Evolutionary conservation across 148 eudicot genomes (phyloP), one percentile per base, ranked within the genome.

Genomic region (Vaccinium vitisidaea): DNA sequence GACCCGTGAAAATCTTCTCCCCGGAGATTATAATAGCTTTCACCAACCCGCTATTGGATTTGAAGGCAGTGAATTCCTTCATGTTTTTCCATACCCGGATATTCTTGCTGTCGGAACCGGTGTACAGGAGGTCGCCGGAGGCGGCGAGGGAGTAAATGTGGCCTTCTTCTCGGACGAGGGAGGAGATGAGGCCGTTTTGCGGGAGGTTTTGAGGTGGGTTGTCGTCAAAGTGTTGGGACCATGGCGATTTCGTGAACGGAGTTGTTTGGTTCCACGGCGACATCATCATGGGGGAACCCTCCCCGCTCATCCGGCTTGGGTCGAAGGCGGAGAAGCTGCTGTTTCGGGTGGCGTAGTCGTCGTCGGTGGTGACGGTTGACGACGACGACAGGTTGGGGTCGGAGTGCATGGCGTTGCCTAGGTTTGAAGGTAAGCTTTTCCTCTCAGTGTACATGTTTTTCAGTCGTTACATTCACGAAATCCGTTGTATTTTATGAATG

Each of bases 241-340:
- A 87, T 3, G 81, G 83, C 0, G 89, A 71, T 50, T 84, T 53
- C 21, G 46, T 55, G 67, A 80, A 88, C 6, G 70, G 77, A 1
- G 76, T 58, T 3, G 75, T 79, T 71, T 91, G 93, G 88, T 89
- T 89, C 93, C 93, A 91, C 0, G 93, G 93, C 0, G 93, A 91
- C 93, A 91, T 91, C 89, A 87, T 89, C 90, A 91, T 85, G 7
- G 93, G 93, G 5, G 93, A 91, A 19, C 87, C 92, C 18, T 91
- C 93, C 5, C 88, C 83, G 84, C 87, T 82, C 80, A 87, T 53
- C 39, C 93, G 89, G 80, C 39, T 85, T 1, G 87, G 79, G 43
- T 91, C 93, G 58, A 85, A 79, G 36, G 84, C 78, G 13, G 90
- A 87, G 86, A 83, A 84, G 77, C 86, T 87, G 88, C 91, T 90